These are phyloP conservation scores for Microglena sp. DNA, from an alignment of 139 green algal species.

Conservation along the genomic window DNA sequence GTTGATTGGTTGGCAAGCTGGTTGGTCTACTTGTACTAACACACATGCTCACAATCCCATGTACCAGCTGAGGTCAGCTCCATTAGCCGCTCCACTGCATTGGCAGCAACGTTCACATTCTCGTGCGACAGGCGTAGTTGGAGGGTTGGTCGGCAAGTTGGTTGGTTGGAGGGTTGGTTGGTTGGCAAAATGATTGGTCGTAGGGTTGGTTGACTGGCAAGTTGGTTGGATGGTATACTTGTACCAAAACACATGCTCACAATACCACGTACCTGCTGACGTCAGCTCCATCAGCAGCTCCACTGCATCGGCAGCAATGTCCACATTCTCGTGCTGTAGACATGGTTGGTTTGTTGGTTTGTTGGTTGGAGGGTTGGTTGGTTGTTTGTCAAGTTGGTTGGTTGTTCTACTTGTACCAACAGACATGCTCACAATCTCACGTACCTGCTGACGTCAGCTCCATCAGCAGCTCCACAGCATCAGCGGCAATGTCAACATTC, in stretches of 20 bases:
- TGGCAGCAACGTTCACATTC: conserved; percentile 83
- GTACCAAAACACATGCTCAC: too few species aligned
- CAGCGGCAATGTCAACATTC: conserved; percentile 83
- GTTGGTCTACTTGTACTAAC: too few species aligned
- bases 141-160: too few species aligned
- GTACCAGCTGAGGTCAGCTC: conserved; percentile 78
- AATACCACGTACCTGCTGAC: conserved; percentile 44
- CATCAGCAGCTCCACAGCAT: conserved; percentile 65
- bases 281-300: conserved; percentile 85
- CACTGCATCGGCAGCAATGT: conserved; percentile 71
- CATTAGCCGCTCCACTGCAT: conserved; percentile 65
- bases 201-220: too few species aligned
- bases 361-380: too few species aligned
- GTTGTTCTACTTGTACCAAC: too few species aligned
- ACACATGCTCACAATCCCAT: conserved; percentile 1
- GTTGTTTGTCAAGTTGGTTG: too few species aligned
- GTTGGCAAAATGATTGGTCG: too few species aligned
- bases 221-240: too few species aligned
- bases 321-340: conserved; percentile 90
- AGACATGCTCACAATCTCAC: conserved; percentile 1
- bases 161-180: too few species aligned
- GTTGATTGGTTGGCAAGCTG: too few species aligned
- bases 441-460: conserved; percentile 78
- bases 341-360: too few species aligned
- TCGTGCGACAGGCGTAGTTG: conserved; percentile 82